phyloP scores from a whole-genome alignment of 164 flowering plant genomes.

The Euptelea pleiosperma region DNA sequence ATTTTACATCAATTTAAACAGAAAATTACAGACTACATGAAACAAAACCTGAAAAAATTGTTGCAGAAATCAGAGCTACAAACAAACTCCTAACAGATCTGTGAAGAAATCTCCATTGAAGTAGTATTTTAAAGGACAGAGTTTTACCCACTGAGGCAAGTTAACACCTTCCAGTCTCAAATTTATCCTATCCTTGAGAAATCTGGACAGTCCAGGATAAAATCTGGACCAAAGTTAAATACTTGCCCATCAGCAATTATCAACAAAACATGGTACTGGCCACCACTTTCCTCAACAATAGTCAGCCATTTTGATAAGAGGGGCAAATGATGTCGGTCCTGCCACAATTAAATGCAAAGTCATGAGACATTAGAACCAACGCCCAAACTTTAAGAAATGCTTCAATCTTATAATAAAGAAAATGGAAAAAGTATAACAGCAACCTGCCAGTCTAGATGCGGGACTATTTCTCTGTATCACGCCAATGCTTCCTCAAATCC shows the following conservation, averaged over 20 bases:
- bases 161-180: no score
- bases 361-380: background rate
- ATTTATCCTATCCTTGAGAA: no score
- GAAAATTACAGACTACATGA: no score
- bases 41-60: no score
- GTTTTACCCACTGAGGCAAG: no score
- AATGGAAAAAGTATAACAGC: background rate
- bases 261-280: constrained; percentile 93
- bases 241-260: constrained; percentile 99
- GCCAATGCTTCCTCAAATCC: constrained; percentile 86
- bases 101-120: no score
- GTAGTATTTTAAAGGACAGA: no score
- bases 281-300: constrained; percentile 86
- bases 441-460: constrained; percentile 82
- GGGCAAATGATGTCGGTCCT: constrained; percentile 99
- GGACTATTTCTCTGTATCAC: constrained; percentile 77
- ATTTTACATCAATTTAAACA: no score
- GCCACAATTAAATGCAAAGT: constrained; percentile 16
- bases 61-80: no score
- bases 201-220: no score
- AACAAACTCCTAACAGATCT: no score
- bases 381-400: background rate
- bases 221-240: background rate
- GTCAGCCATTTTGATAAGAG: constrained; percentile 83
- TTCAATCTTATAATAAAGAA: background rate